These are phyloP conservation scores for Aureobasidium leucospermi DNA, from an alignment of 2,329 filamentous ascomycete genomes.

Conservation along the genomic window DNA sequence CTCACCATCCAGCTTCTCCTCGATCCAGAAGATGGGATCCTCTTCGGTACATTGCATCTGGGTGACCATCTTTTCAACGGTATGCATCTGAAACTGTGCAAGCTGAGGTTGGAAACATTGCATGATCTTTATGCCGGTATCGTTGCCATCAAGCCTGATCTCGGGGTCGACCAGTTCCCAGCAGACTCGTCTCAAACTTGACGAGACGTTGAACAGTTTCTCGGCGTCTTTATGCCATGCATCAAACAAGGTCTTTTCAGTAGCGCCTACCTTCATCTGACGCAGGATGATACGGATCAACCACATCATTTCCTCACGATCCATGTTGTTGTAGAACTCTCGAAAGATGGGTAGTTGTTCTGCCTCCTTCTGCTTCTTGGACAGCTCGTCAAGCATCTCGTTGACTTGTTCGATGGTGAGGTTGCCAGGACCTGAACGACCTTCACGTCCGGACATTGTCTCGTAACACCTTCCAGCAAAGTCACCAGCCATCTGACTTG, in stretches of 20 bases:
- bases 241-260: constrained; percentile 81
- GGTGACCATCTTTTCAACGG: constrained; percentile 71
- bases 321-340: constrained; percentile 84
- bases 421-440: constrained; percentile 63
- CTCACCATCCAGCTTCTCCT: constrained; percentile 95
- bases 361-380: constrained; percentile 69
- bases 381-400: constrained; percentile 69
- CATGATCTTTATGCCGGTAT: constrained; percentile 73
- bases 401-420: constrained; percentile 91
- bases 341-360: constrained; percentile 75
- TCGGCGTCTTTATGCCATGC: constrained; percentile 49
- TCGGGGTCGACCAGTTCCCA: constrained; percentile 80
- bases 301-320: constrained; percentile 89
- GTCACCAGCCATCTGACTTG: constrained; percentile 69
- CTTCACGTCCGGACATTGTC: constrained; percentile 74
- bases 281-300: constrained; percentile 86
- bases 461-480: constrained; percentile 87
- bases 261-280: constrained; percentile 68
- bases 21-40: constrained; percentile 83
- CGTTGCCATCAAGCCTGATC: constrained; percentile 65
- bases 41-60: constrained; percentile 59
- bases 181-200: constrained; percentile 81
- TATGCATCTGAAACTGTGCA: constrained; percentile 81
- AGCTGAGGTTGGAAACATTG: constrained; percentile 95
- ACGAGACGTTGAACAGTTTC: constrained; percentile 74